Conservation (phyloP, 73 alveolate genomes). For the Tetrahymena borealis region DNA sequence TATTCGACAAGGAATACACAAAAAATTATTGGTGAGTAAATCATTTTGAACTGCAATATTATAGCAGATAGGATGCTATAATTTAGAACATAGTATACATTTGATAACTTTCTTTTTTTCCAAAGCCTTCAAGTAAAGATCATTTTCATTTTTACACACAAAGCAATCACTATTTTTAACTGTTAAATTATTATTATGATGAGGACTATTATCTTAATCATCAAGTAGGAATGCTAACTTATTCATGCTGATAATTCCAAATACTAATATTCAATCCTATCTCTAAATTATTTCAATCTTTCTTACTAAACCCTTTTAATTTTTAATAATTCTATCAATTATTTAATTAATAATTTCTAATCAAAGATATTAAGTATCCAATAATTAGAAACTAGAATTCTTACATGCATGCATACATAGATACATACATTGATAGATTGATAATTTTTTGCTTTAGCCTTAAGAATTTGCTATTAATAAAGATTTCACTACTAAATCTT, state of each 20-base stretch:
- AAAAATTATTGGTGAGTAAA: neutral
- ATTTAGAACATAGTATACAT: neutral
- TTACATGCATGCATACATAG: too few species aligned
- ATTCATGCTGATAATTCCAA: neutral
- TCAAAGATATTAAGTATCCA: too few species aligned
- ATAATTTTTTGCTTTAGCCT: too few species aligned
- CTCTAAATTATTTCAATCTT: too few species aligned
- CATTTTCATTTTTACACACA: neutral
- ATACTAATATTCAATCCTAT: too few species aligned
- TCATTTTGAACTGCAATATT: neutral
- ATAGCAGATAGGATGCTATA: neutral
- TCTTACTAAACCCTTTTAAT: too few species aligned
- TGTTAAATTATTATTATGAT: neutral
- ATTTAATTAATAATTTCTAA: too few species aligned
- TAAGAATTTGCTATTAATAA: too few species aligned
- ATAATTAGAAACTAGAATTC: too few species aligned
- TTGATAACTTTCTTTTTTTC: neutral
- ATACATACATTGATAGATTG: too few species aligned
- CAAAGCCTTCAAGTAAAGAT: neutral
- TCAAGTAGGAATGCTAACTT: neutral
- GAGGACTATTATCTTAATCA: neutral
- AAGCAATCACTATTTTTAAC: neutral
- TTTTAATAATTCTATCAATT: too few species aligned
- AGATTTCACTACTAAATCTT: too few species aligned
- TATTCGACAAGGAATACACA: neutral